Evolutionary conservation across 139 green algal species (phyloP).

Genomic region (Coelastrella sp.): DNA sequence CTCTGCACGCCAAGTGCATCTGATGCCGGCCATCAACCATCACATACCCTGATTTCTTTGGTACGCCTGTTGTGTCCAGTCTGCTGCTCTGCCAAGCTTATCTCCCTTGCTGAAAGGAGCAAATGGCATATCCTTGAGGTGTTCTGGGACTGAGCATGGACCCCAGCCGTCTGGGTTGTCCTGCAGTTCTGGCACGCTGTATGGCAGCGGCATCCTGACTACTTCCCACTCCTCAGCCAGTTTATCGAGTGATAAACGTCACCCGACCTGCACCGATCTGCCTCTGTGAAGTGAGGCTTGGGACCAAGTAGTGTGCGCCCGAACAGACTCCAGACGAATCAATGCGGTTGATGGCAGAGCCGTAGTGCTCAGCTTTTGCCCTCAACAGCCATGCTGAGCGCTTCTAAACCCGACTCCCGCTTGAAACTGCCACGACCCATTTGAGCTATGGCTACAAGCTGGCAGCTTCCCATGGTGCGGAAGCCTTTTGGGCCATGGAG

Average conservation of each 20-base stretch:
- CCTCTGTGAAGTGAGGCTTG: neutral
- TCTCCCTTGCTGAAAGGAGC: constrained; percentile 95
- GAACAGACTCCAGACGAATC: neutral
- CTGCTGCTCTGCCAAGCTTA: constrained; percentile 83
- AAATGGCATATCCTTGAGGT: constrained; percentile 95
- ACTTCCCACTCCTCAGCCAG: constrained; percentile 44
- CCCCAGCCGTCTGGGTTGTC: constrained; percentile 86
- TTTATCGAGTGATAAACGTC: neutral
- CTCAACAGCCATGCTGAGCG: too few species aligned
- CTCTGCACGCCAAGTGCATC: neutral
- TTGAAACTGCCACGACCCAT: too few species aligned
- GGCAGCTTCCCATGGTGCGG: too few species aligned
- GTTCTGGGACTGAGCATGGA: constrained; percentile 71
- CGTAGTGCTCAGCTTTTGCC: too few species aligned
- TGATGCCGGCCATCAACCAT: neutral
- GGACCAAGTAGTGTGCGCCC: neutral
- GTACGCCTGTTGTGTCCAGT: constrained; percentile 71
- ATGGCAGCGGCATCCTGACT: constrained; percentile 55
- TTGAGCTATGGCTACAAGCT: too few species aligned
- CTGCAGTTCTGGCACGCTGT: constrained; percentile 80
- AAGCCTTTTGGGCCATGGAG: too few species aligned
- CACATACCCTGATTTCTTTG: constrained; percentile 63
- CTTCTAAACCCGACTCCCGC: too few species aligned
- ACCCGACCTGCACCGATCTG: neutral
- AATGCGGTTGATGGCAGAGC: too few species aligned